Base-by-base conservation (phyloP, 2,329 filamentous ascomycete species). In the Aspergillus fumigatus region DNA sequence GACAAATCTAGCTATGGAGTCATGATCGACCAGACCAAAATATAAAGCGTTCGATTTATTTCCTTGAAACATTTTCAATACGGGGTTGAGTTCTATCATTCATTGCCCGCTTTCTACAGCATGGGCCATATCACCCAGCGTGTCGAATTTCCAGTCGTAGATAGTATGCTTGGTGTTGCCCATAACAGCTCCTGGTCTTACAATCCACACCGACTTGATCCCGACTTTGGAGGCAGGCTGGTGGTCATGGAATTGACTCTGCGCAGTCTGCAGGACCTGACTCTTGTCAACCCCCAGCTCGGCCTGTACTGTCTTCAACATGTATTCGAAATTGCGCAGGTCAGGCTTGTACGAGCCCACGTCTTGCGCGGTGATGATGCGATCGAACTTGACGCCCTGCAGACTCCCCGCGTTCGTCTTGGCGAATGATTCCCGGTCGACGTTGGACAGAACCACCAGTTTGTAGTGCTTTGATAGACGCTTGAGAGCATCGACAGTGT, bases 331-430 rank as follows among this genome's bases (percentile, higher is more conserved):
- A 65, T 90, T 90, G 27, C 69, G 69, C 40, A 73, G 68, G 59
- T 82, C 75, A 0, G 89, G 89, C 75, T 92, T 92, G 70, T 91
- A 92, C 6, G 77, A 80, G 1, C 88, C 87, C 53, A 91, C 84
- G 48, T 88, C 82, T 71, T 91, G 78, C 1, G 88, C 88, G 2
- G 87, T 90, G 70, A 88, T 84, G 25, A 89, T 76, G 11, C 80
- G 79, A 63, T 88, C 86, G 65, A 90, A 87, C 11, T 59, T 56
- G n/a, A 75, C 67, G 0, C 79, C 80, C 19, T 75, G 68, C 11
- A 90, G 73, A 26, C 80, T 78, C 0, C 78, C 77, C 0, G 69
- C 66, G 6, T 79, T 75, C 1, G 80, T 81, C 23, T 70, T 71
- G 0, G 70, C 63, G 61, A 85, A 84, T 0, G 79, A 82, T 2